Evolutionary conservation across 73 alveolate genomes (phyloP), one percentile per base, ranked within the genome.

Genomic region (Blepharisma japonicum): DNA sequence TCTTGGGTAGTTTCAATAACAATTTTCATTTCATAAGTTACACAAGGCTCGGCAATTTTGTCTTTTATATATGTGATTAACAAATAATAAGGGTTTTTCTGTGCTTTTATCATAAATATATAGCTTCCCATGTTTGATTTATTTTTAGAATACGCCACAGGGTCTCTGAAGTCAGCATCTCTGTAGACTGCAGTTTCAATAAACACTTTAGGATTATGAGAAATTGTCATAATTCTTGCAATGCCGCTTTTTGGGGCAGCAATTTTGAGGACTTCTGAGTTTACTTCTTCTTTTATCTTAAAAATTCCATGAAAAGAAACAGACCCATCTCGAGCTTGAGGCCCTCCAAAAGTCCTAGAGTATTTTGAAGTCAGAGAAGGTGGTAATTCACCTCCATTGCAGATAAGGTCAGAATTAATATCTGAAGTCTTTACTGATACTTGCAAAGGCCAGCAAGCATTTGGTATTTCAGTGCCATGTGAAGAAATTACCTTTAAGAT

Each of bases 391-490:
- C 49, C 38, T 14, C 47, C 74, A 14, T 14, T 61, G 74, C 74
- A 61, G 23, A 39, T 18, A 39, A 9, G 18, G 14, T 61, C 50
- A 20, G 38, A 0, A 25, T 2, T 25, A 1, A 32, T 32, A 32
- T 32, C 42, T 1, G 39, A 20, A 39, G 47, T 18, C 18, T 1
- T 9, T 1, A 61, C n/a, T 8, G 74, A 61, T 8, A 61, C 18
- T 25, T 20, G 39, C 5, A 61, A 61, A 61, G 74, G 74, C 74
- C 74, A 61, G 5, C 74, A 61, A 20, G 74, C 47, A 25, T 61
- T n/a, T 14, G 74, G 14, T 25, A 25, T 25, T 61, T 14, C 46
- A 14, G 38, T 61, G 18, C 49, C 38, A 14, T 14, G 38, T 18
- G 49, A 18, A 14, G 74, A 61, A 20, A 61, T 20, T 9, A 61